These are phyloP conservation scores for Ceratocystis eucalypticola DNA, from an alignment of 2,329 filamentous ascomycete genomes.

Conservation along the genomic window DNA sequence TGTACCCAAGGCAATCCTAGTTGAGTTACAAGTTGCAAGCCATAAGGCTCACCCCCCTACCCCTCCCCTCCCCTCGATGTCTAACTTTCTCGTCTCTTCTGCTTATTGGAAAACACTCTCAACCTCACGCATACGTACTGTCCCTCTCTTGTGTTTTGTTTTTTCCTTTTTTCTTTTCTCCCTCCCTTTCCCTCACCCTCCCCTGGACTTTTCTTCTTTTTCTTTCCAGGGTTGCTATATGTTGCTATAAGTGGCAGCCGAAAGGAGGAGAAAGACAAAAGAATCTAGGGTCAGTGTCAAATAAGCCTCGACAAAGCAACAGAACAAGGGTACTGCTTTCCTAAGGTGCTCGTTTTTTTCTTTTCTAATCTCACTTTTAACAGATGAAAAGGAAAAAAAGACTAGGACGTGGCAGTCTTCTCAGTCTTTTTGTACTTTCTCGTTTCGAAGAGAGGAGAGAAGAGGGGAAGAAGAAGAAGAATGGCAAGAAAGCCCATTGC, in stretches of 20 bases:
- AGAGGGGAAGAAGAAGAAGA: neutral
- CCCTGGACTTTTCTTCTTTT: neutral
- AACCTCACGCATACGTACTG: neutral
- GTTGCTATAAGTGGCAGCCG: constrained; percentile 11
- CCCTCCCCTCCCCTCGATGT: neutral
- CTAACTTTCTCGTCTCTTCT: neutral
- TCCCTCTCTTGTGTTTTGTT: neutral
- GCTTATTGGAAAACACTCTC: neutral
- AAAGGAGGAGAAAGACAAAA: neutral
- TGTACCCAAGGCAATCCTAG: neutral
- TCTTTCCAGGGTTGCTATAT: neutral
- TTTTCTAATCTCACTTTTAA: neutral
- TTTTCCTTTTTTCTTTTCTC: neutral
- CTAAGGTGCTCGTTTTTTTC: neutral
- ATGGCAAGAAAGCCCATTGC: neutral
- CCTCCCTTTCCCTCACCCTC: neutral
- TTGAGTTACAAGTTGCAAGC: no score
- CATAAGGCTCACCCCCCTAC: neutral
- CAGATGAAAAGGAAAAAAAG: neutral
- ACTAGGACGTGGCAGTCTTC: neutral
- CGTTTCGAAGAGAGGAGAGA: neutral
- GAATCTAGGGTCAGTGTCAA: constrained; percentile 5
- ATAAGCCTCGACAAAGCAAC: neutral
- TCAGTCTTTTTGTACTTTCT: neutral
- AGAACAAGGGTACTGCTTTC: neutral